Base-by-base conservation (phyloP, 768 basidiomycete species). In the Mrakia hoshinonis region DNA sequence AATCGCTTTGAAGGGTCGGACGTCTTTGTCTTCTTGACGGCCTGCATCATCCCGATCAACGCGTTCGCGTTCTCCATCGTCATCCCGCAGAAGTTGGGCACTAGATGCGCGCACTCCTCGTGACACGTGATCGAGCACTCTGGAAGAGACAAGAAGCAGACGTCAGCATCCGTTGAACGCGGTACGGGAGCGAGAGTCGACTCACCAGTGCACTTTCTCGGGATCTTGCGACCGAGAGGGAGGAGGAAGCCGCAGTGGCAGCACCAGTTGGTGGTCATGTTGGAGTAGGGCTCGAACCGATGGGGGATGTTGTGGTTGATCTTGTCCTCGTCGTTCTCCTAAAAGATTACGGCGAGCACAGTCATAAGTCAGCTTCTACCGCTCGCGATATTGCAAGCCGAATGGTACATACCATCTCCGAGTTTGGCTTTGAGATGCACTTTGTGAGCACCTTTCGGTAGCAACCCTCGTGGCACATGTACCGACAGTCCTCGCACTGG, bases 71-170 rank as follows among this genome's bases (percentile, higher is more conserved):
- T 95, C 81, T 97, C 95, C 95, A 98, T 98, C 47, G 93, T 92
- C 94, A 99, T 97, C 52, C 96, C 96, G 77, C 96, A 99, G 81
- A 99, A 98, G 81, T 99, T 95, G 71, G 96, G 96, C 49, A 99
- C 96, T 70, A 98, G 86, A 79, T 99, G 96, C 1, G 93, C 91
- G 81, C 96, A 99, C 74, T 92, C 90, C 24, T 92, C 92, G 80
- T 99, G 96, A 76, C 93, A 97, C 58, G 95, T 97, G 75, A 98
- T 87, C 77, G 89, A 87, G 81, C 96, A 99, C 79, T 98, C 95
- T 80, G 73, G 10, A 24, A 31, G 15, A 1, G 48, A 24, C 29
- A 9, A 13, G 22, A n/a, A 48, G 48, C 22, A 24, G n/a, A 39
- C 10, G n/a, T 52, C 49, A 66, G 62, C 36, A 15, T 36, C 18